Conservation (phyloP, 1,284 basidiomycete species). For the Schizophyllum commune region DNA sequence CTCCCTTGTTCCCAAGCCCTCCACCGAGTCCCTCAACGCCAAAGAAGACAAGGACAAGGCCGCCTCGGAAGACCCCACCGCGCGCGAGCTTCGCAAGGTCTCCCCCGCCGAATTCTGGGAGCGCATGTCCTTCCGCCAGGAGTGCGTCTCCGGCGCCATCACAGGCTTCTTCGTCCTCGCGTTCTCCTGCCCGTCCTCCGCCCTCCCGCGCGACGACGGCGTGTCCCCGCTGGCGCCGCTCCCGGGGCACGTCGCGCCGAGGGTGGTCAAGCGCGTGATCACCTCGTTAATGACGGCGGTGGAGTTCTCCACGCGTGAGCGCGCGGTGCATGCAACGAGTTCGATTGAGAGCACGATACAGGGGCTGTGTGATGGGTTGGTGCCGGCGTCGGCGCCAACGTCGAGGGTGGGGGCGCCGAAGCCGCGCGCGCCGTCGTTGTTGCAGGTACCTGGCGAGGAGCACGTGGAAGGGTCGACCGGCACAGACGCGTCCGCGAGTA, state of each 20-base stretch:
- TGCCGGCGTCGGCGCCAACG: slow-evolving; percentile 19
- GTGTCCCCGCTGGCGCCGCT: slow-evolving; percentile 41
- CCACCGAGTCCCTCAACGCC: slow-evolving; percentile 14
- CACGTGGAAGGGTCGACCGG: not conserved
- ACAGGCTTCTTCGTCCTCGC: slow-evolving; percentile 83
- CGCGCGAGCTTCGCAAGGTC: slow-evolving; percentile 50
- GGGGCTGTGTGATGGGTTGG: slow-evolving; percentile 61
- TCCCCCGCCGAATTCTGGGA: slow-evolving; percentile 85
- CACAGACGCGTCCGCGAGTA: slow-evolving; percentile 6
- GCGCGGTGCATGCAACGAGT: slow-evolving; percentile 60
- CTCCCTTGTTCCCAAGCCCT: slow-evolving; percentile 9
- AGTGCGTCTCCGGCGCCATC: slow-evolving; percentile 78
- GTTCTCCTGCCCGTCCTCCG: slow-evolving; percentile 24
- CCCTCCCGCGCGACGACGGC: slow-evolving; percentile 16
- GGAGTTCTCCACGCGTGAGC: slow-evolving; percentile 67
- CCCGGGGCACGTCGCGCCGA: slow-evolving; percentile 53
- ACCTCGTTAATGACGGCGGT: slow-evolving; percentile 61
- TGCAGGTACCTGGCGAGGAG: not conserved
- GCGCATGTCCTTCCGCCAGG: slow-evolving; percentile 89
- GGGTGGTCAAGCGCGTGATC: slow-evolving; percentile 63
- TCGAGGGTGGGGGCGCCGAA: not conserved
- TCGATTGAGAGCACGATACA: slow-evolving; percentile 60
- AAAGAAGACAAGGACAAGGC: slow-evolving; percentile 23
- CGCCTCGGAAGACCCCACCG: slow-evolving; percentile 20
- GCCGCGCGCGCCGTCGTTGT: not conserved